phyloP scores from a whole-genome alignment of 2,329 filamentous ascomycete species.

The Diaporthe vaccinii region DNA sequence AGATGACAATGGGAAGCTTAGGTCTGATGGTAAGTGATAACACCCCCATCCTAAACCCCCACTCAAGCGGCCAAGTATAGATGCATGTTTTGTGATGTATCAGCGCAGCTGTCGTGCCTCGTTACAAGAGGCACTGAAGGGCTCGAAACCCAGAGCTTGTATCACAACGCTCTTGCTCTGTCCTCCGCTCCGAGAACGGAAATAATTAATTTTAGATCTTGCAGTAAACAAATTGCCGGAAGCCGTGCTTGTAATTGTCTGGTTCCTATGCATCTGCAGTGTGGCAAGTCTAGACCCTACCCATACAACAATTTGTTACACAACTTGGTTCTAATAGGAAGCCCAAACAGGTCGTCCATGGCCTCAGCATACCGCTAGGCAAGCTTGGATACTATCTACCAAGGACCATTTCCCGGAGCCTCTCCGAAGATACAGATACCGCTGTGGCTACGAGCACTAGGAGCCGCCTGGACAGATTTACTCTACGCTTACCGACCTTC shows the following conservation, averaged over 20 bases:
- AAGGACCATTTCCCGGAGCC: conserved; percentile 69
- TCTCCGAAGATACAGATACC: conserved; percentile 43
- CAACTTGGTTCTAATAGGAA: neutral
- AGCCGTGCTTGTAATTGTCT: conserved; percentile 79
- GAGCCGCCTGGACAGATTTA: conserved; percentile 48
- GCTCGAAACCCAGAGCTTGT: neutral
- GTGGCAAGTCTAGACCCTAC: conserved; percentile 71
- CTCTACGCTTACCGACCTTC: conserved; percentile 42
- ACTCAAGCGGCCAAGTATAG: neutral
- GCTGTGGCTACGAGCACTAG: conserved; percentile 48
- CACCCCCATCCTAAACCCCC: neutral
- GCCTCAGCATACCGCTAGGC: conserved; percentile 82
- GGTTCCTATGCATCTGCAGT: conserved; percentile 88
- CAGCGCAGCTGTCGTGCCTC: neutral
- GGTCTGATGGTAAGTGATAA: conserved; percentile 64
- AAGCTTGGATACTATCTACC: conserved; percentile 76
- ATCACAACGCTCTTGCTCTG: neutral
- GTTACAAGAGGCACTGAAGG: neutral
- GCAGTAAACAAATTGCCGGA: conserved; percentile 73
- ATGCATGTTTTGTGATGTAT: neutral
- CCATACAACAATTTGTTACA: neutral
- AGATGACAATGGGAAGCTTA: conserved; percentile 68
- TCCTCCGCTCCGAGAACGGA: neutral
- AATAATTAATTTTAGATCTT: neutral
- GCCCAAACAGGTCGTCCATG: conserved; percentile 76